Percentiles rank a stretch among this genome's conserved stretches.
phyloP scores from a whole-genome alignment of 257 asterid species.

The Hygrophila difformis region DNA sequence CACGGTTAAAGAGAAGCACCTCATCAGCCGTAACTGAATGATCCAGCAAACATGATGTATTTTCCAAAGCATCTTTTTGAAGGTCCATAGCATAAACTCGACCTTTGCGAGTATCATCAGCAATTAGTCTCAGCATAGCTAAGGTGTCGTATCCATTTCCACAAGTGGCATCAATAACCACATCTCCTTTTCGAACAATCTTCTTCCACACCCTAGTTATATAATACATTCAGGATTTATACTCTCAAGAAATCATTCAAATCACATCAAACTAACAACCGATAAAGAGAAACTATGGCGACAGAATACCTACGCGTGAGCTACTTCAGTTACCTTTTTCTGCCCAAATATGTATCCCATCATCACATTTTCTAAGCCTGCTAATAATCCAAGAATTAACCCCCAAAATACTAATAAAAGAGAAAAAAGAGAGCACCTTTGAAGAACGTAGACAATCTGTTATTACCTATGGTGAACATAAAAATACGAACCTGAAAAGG shows the following conservation, averaged over 20 bases:
- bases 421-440: neutral
- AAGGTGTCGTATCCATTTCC: constrained; percentile 91
- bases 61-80: constrained; percentile 68
- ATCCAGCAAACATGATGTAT: constrained; percentile 59
- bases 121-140: constrained; percentile 59
- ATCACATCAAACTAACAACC: no score
- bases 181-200: constrained; percentile 67
- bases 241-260: no score
- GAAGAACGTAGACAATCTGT: neutral
- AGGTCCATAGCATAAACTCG: constrained; percentile 83
- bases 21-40: constrained; percentile 42
- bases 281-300: no score
- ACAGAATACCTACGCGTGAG: constrained; percentile 77
- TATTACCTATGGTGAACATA: no score
- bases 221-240: no score
- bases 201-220: constrained; percentile 67
- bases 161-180: constrained; percentile 88
- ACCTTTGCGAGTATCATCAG: constrained; percentile 43
- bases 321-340: constrained; percentile 81
- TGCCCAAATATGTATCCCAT: constrained; percentile 69
- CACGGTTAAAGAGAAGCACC: constrained; percentile 31
- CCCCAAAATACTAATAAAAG: neutral
- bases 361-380: constrained; percentile 61
- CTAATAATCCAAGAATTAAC: neutral
- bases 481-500: constrained; percentile 32